phyloP scores from a whole-genome alignment of 176 grass and related monocot species.

The Neostapfia colusana region DNA sequence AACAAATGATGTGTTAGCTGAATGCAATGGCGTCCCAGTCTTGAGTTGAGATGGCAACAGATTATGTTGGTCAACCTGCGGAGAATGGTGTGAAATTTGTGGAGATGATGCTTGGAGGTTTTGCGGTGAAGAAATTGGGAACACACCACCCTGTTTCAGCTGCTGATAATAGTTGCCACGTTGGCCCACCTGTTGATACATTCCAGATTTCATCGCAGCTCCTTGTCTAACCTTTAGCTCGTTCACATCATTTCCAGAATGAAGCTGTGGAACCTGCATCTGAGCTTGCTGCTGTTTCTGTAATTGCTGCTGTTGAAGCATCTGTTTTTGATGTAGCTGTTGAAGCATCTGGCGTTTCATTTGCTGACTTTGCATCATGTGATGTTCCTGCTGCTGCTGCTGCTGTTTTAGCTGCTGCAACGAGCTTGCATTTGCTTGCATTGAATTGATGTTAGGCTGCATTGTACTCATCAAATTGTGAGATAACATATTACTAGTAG shows the following conservation, averaged over 20 bases:
- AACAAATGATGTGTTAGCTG: conserved; percentile 73
- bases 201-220: conserved; percentile 67
- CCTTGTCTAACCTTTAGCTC: conserved; percentile 81
- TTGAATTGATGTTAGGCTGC: conserved; percentile 57
- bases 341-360: conserved; percentile 58
- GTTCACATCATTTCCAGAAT: conserved; percentile 60
- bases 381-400: conserved; percentile 74
- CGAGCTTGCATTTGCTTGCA: conserved; percentile 63
- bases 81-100: conserved; percentile 88
- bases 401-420: conserved; percentile 75
- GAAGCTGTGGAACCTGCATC: conserved; percentile 62
- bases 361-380: conserved; percentile 62
- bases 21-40: conserved; percentile 76
- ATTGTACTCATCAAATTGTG: conserved; percentile 57
- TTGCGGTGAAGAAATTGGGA: conserved; percentile 92
- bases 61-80: conserved; percentile 88
- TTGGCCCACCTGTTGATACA: conserved; percentile 69
- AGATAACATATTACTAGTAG: conserved; percentile 58
- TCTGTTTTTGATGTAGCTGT: conserved; percentile 63
- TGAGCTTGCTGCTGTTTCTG: conserved; percentile 65
- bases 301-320: conserved; percentile 60
- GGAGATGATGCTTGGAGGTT: conserved; percentile 92
- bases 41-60: conserved; percentile 78
- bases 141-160: conserved; percentile 56
- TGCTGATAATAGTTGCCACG: conserved; percentile 66